Base-by-base conservation (phyloP, 2,329 filamentous ascomycete species). In the Neonectria faginata region DNA sequence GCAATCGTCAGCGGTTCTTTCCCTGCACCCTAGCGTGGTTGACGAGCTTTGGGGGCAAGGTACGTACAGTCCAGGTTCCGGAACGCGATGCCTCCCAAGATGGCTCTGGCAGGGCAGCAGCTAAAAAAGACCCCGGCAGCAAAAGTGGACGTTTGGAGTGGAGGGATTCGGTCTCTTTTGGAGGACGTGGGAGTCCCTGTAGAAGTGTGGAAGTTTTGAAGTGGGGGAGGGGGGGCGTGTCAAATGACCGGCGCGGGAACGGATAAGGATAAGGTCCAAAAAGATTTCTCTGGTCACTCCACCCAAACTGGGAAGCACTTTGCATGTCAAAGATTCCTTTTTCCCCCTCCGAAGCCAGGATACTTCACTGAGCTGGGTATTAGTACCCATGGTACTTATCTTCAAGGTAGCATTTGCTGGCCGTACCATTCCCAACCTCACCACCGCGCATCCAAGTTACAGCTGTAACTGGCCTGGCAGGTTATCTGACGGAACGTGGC, bases 181-280 rank as follows among this genome's bases (percentile, higher is more conserved):
- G 27, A 53, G 14, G 31, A 50, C 50, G 50, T 53, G 50, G 51
- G 44, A 31, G 42, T 39, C 27, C n/a, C 22, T 29, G 45, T 50
- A 42, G 18, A 27, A 31, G 10, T 14, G 54, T 57, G 47, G 58
- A 25, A 41, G 45, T 45, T 29, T 56, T n/a, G 27, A 53, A 31
- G 39, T 44, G 48, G 36, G 16, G 42, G 57, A 20, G 57, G 59
- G 59, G 59, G 48, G 45, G 45, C 51, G 27, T 44, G 39, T 51
- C 33, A 54, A 48, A 48, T 25, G 58, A 61, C 41, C 33, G 45
- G 56, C 41, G 44, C 44, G 62, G 62, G 57, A 64, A 51, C 62
- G 62, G 51, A 64, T 60, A 64, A 60, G 62, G 62, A 64, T 60
- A 56, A 63, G 60, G 55, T 47, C 60, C 48, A 44, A 58, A 63